phyloP scores from a whole-genome alignment of 139 green algal species.

The Auxenochlorella pyrenoidosa region DNA sequence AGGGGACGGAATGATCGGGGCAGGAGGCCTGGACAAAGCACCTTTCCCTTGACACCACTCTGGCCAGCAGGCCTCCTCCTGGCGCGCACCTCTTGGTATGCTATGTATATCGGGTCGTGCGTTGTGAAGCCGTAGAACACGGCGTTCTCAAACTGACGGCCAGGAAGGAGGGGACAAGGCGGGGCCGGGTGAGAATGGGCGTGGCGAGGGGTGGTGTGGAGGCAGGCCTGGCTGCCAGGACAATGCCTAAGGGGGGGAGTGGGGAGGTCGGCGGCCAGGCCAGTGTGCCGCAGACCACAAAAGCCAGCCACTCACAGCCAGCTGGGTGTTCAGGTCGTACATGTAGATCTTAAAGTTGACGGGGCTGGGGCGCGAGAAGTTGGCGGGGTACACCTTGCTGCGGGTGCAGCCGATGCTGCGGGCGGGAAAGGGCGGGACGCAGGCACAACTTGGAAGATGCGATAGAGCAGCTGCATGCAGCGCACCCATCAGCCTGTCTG shows the following conservation, averaged over 20 bases:
- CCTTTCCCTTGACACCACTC: no score
- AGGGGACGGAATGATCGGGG: no score
- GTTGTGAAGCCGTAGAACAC: background rate
- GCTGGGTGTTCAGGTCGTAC: background rate
- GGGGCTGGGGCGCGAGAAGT: background rate
- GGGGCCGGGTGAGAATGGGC: no score
- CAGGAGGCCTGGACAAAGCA: no score
- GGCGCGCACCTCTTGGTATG: background rate
- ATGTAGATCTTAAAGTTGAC: background rate
- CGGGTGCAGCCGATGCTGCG: background rate
- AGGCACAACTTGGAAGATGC: background rate
- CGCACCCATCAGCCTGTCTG: no score
- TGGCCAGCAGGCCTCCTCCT: background rate
- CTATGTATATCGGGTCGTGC: background rate
- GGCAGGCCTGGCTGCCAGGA: no score
- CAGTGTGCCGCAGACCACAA: no score
- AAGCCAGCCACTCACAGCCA: no score
- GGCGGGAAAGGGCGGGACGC: background rate
- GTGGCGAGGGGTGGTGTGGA: no score
- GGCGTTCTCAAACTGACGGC: background rate
- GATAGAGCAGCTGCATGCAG: no score
- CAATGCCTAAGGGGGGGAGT: no score
- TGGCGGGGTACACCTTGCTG: conserved; percentile 7
- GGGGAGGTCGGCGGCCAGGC: no score
- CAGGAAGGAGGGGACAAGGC: background rate